Base-by-base conservation (phyloP, 2,329 filamentous ascomycete genomes). In the Sordariomycetes sp. region DNA sequence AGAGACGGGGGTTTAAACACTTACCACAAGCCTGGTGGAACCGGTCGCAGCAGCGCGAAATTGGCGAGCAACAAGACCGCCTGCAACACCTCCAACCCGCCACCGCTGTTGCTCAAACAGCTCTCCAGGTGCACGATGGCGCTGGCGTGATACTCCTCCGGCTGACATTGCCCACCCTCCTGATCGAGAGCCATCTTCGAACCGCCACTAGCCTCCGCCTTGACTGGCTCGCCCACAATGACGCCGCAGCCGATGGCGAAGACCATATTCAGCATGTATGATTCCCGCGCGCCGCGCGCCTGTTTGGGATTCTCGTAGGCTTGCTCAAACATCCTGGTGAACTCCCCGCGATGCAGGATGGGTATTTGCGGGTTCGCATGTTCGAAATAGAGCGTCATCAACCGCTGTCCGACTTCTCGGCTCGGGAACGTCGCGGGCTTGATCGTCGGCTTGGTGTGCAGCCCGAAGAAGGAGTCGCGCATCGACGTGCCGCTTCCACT, bases 251-350 rank as follows among this genome's bases (percentile, higher is more conserved):
- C 92, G 47, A 96, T 95, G 11, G 90, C 90, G 61, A 94, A 96
- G 17, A 96, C 88, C 59, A 96, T 95, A 57, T 95, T 95, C 42
- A 96, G 68, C 63, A 93, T 76, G 59, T 95, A 96, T n/a, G 92
- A 69, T 57, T 94, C 87, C 35, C 82, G 72, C 5, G 86, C 75
- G 3, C 82, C 83, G 18, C 82, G 72, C 34, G 74, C 70, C 38
- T 75, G 73, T 30, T 75, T 70, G 15, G 82, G 75, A 1, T 75
- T 72, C 5, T 74, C 68, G 55, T 94, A 95, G 0, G 86, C 84
- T 30, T 76, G 74, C 35, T 94, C 81, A 52, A 95, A 84, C 61
- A 94, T 77, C 30, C 82, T 73, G 79, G 87, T 86, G 50, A 95
- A 96, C 46, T 95, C 86, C 21, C 74, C 80, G 24, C 85, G 79